These are phyloP conservation scores for Neurospora pannonica DNA, from an alignment of 495 filamentous ascomycete species.

Conservation along the genomic window DNA sequence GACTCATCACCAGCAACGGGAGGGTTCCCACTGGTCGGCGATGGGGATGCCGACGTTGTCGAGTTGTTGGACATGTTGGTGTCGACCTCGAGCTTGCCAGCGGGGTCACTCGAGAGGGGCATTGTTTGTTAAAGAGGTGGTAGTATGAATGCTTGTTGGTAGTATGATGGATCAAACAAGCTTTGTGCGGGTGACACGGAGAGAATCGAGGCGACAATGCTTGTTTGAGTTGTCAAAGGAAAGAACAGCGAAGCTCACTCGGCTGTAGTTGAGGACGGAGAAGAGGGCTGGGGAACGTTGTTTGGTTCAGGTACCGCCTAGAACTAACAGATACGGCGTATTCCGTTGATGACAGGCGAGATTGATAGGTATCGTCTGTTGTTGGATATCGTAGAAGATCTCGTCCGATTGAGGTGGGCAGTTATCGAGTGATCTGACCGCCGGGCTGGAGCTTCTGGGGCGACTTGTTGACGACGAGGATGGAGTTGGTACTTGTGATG, in stretches of 20 bases:
- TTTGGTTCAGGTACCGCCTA: background rate
- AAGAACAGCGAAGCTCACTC: background rate
- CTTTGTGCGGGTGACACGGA: background rate
- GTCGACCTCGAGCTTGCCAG: conserved; percentile 18
- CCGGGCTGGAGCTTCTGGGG: background rate
- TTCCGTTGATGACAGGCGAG: background rate
- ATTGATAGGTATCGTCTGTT: background rate
- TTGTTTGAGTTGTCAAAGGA: background rate
- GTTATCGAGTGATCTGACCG: background rate
- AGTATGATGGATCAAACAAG: background rate
- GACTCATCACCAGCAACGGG: conserved; percentile 22
- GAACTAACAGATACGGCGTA: background rate
- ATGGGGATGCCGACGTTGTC: conserved; percentile 13
- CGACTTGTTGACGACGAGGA: background rate
- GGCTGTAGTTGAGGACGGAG: background rate
- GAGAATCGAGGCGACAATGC: background rate
- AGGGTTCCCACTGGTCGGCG: conserved; percentile 12
- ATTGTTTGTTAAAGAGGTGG: conserved; percentile 14
- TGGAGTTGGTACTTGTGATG: background rate
- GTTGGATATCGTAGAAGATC: background rate
- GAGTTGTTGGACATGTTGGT: conserved; percentile 22
- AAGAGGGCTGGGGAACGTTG: background rate
- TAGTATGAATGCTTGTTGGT: background rate
- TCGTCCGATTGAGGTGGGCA: background rate
- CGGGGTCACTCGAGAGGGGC: conserved; percentile 23